Conservation (phyloP, 2,329 filamentous ascomycete genomes). For the Emergomyces pasteurianus region DNA sequence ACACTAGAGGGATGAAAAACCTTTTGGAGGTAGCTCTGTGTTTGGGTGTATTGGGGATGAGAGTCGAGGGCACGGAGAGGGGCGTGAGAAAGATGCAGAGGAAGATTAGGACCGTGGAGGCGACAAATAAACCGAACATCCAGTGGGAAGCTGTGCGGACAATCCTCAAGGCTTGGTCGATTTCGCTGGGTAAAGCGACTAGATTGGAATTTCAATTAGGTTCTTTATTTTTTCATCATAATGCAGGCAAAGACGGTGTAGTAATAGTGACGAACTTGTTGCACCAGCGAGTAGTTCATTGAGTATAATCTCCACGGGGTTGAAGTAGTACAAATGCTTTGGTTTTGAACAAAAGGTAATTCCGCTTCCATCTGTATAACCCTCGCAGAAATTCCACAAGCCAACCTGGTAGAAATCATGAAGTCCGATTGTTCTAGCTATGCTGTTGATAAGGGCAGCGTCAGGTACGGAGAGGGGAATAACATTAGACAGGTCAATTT, state of each 20-base stretch:
- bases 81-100: conserved; percentile 56
- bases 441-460: conserved; percentile 67
- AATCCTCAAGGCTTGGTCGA: conserved; percentile 61
- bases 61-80: conserved; percentile 36
- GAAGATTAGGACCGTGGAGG: conserved; percentile 56
- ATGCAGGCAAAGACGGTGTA: neutral
- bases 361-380: conserved; percentile 54
- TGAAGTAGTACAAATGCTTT: conserved; percentile 71
- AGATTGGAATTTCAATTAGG: neutral
- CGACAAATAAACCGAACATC: conserved; percentile 85
- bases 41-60: conserved; percentile 20
- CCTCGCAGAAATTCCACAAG: conserved; percentile 86
- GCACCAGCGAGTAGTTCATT: conserved; percentile 71
- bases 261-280: conserved; percentile 42
- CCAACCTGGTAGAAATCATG: conserved; percentile 94
- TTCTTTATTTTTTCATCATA: neutral
- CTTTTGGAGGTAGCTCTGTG: neutral
- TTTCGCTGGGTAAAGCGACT: conserved; percentile 65
- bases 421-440: conserved; percentile 72
- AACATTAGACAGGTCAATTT: conserved; percentile 70
- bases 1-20: conserved; percentile 50
- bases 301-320: conserved; percentile 71
- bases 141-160: conserved; percentile 63
- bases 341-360: conserved; percentile 66
- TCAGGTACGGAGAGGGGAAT: conserved; percentile 62